Conservation (phyloP, 352 stramenopile species). For the Phytophthora kernoviae region DNA sequence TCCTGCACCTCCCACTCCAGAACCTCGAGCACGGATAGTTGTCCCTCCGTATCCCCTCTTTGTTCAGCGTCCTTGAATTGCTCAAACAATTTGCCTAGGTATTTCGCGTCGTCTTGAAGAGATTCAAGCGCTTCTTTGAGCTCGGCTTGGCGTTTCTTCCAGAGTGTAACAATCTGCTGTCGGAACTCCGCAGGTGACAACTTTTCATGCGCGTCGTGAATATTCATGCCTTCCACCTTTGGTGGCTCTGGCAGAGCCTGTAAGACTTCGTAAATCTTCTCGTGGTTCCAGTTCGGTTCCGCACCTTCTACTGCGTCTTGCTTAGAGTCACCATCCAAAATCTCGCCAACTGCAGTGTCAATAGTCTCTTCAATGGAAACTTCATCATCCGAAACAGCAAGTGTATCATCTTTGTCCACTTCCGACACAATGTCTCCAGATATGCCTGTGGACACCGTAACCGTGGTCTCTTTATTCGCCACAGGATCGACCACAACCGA, state of each 20-base stretch:
- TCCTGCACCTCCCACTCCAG: slow-evolving; percentile 90
- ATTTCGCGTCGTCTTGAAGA: slow-evolving; percentile 84
- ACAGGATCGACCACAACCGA: slow-evolving; percentile 40
- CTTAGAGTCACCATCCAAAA: background rate
- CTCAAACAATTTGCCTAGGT: slow-evolving; percentile 75
- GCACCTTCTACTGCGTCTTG: slow-evolving; percentile 37
- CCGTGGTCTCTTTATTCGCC: slow-evolving; percentile 38
- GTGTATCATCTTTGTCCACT: slow-evolving; percentile 24
- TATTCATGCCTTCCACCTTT: slow-evolving; percentile 76
- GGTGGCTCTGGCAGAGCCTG: slow-evolving; percentile 78
- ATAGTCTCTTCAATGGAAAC: slow-evolving; percentile 5
- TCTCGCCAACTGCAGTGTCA: background rate
- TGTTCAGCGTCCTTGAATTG: slow-evolving; percentile 66
- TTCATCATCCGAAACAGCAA: slow-evolving; percentile 22
- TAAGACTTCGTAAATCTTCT: slow-evolving; percentile 88
- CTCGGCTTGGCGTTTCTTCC: slow-evolving; percentile 82
- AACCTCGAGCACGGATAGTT: slow-evolving; percentile 66
- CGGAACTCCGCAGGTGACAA: slow-evolving; percentile 75
- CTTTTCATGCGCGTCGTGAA: slow-evolving; percentile 74
- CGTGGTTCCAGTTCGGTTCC: slow-evolving; percentile 80
- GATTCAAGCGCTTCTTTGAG: slow-evolving; percentile 78
- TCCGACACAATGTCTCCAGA: slow-evolving; percentile 48
- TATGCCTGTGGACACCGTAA: slow-evolving; percentile 66
- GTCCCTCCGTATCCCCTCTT: slow-evolving; percentile 45
- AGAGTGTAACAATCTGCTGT: slow-evolving; percentile 72